Evolutionary conservation across 2,329 filamentous ascomycete species (phyloP).

Genomic region (Daldinia sp.): DNA sequence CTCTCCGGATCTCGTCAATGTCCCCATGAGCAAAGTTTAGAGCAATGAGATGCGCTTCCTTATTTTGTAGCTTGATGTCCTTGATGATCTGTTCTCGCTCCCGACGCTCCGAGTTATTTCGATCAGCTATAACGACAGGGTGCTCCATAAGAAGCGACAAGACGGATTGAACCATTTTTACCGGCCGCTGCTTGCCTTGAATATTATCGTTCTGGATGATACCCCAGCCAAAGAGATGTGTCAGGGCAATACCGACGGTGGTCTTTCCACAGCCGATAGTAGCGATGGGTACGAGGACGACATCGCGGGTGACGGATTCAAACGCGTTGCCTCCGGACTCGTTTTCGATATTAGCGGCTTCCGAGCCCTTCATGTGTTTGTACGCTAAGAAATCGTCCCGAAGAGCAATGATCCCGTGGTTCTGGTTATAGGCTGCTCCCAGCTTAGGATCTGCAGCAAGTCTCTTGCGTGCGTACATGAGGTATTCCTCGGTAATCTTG

Average conservation of each 20-base stretch:
- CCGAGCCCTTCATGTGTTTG: slow-evolving; percentile 86
- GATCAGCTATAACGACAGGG: slow-evolving; percentile 86
- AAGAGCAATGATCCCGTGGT: slow-evolving; percentile 94
- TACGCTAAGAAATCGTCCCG: slow-evolving; percentile 87
- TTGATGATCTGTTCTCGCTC: slow-evolving; percentile 89
- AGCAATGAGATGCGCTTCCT: slow-evolving; percentile 79
- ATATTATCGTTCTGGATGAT: slow-evolving; percentile 99
- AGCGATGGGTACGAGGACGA: slow-evolving; percentile 90
- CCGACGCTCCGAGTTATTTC: slow-evolving; percentile 91
- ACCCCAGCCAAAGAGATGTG: slow-evolving; percentile 88
- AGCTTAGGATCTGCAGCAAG: slow-evolving; percentile 77
- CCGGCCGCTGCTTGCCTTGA: slow-evolving; percentile 79
- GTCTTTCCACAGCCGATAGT: slow-evolving; percentile 98
- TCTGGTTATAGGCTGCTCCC: slow-evolving; percentile 79
- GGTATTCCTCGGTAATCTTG: slow-evolving; percentile 90
- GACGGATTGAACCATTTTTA: slow-evolving; percentile 80
- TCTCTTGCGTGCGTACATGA: slow-evolving; percentile 81
- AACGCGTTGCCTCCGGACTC: slow-evolving; percentile 64
- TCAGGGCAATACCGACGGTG: slow-evolving; percentile 84
- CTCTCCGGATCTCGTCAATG: slow-evolving; percentile 76
- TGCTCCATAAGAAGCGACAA: slow-evolving; percentile 72
- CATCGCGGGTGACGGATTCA: slow-evolving; percentile 68
- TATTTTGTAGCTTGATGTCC: slow-evolving; percentile 75
- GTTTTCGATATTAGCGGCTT: slow-evolving; percentile 83
- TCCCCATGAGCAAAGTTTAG: slow-evolving; percentile 89